Base-by-base conservation (phyloP, 768 basidiomycete genomes). In the Rhizopogon sp. region DNA sequence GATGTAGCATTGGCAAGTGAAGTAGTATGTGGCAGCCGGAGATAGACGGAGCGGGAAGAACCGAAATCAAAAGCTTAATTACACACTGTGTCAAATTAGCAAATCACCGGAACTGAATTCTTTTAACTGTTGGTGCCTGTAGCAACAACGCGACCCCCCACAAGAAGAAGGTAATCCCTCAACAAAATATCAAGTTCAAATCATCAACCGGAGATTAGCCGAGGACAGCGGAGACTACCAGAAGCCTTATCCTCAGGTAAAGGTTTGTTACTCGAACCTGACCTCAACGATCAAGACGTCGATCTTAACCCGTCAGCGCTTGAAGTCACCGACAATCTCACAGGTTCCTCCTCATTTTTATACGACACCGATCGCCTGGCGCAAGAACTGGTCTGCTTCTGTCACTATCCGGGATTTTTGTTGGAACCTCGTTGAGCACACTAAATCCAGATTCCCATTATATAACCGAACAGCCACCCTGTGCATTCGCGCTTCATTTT, bases 1-100 rank as follows among this genome's bases (percentile, higher is more conserved):
- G 49, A 53, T 55, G 29, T 31, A 45, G 53, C 43, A 47, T 28
- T 29, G 22, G 20, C 39, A 39, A 31, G 64, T 53, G 20, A 20
- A 20, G 20, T 52, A n/a, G 25, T 52, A 44, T 51, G 25, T 57
- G 56, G 56, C 49, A 53, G 44, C 60, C 69, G 69, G 69, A 70
- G 66, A 67, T 70, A 55, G 42, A 59, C 70, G 68, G 70, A 66
- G 7, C 53, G 54, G 53, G 56, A 62, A 57, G 5, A 44, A 7
- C 59, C 64, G 68, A 70, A 66, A 68, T 66, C 66, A 68, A 56
- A 37, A 70, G 66, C 56, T 65, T 70, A 70, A 71, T 55, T 58
- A 56, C 57, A 61, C 56, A 53, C 55, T 53, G 54, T 64, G 54
- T 64, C 49, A 25, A 33, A 33, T 69, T 69, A 70, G 47, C 47